Percentiles rank a stretch among this genome's conserved stretches.
phyloP scores from a whole-genome alignment of 2,329 filamentous ascomycete genomes.

The Hawksworthiomyces lignivorus region DNA sequence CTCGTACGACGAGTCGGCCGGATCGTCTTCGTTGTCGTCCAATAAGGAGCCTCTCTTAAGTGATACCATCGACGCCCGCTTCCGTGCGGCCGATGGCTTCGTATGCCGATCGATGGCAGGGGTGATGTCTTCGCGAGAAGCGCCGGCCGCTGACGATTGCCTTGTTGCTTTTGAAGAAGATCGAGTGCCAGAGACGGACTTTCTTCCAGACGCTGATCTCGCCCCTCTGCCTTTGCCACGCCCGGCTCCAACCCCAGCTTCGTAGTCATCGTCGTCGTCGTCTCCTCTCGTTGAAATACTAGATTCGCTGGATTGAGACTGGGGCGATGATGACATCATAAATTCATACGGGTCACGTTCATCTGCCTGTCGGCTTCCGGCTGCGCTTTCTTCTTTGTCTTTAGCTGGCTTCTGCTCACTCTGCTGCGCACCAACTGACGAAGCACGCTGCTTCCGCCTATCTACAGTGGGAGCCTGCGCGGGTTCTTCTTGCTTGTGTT shows the following conservation, averaged over 20 bases:
- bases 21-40: conserved; percentile 25
- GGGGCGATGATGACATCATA: conserved; percentile 35
- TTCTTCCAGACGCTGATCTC: not conserved
- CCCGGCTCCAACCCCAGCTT: not conserved
- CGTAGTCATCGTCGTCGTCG: conserved; percentile 3
- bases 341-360: conserved; percentile 49
- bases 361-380: not conserved
- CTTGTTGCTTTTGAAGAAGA: conserved; percentile 6
- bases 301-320: conserved; percentile 12
- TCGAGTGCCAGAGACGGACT: not conserved
- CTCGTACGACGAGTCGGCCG: conserved; percentile 21
- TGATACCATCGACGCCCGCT: conserved; percentile 35
- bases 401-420: not conserved
- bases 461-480: conserved; percentile 21
- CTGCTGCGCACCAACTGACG: conserved; percentile 17
- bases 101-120: conserved; percentile 14
- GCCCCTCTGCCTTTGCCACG: not conserved
- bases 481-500: not conserved
- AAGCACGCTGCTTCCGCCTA: conserved; percentile 34
- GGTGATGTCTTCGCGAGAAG: not conserved
- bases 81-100: conserved; percentile 22
- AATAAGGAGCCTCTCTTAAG: conserved; percentile 25
- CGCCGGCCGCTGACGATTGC: conserved; percentile 3
- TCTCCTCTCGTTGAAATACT: not conserved
- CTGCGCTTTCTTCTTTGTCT: not conserved